Evolutionary conservation across 2,329 filamentous ascomycete species (phyloP), one percentile per base, ranked within the genome.

Genomic region (Epichloe aotearoae): DNA sequence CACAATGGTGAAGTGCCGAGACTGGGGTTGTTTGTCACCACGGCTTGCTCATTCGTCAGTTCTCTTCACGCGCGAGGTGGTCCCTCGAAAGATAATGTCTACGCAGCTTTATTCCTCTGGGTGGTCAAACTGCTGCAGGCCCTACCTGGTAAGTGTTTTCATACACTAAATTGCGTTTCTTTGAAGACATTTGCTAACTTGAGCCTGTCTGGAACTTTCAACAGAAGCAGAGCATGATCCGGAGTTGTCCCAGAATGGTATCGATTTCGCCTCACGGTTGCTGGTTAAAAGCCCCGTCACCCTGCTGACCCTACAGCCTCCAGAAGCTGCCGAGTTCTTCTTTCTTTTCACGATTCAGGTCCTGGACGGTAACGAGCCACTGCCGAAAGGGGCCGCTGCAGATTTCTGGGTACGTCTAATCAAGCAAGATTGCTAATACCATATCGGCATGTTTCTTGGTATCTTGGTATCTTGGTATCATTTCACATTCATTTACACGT

Each of bases 301-400:
- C 7, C 67, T 91, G 4, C 73, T 88, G 46, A 68, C 65, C 5
- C 66, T 79, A 8, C 75, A 82, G 48, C 72, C 79, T 4, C 64
- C 73, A 11, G 72, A 76, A 1, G 71, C 75, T 11, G 71, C 84
- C 1, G 80, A 84, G 52, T 79, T 75, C 57, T 76, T 88, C 53
- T 84, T 94, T 59, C 68, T 82, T 49, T 90, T 91, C 59, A 77
- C 82, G 0, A 69, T 93, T 12, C 76, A 79, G 57, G 81, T 86
- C 7, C 68, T 94, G 6, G 76, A 82, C 42, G 83, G 83, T 12
- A 79, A 75, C 33, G 87, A 93, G 53, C 81, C 84, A 0, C 69
- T 94, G 10, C 84, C 86, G 0, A 94, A 93, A 66, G 77, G 77
- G 33, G 79, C 84, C 3, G 79, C 87, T 1, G 79, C 82, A 8